Base-by-base conservation (phyloP, 192 early-diverging fungal genomes). In the Linnemannia hyalina region DNA sequence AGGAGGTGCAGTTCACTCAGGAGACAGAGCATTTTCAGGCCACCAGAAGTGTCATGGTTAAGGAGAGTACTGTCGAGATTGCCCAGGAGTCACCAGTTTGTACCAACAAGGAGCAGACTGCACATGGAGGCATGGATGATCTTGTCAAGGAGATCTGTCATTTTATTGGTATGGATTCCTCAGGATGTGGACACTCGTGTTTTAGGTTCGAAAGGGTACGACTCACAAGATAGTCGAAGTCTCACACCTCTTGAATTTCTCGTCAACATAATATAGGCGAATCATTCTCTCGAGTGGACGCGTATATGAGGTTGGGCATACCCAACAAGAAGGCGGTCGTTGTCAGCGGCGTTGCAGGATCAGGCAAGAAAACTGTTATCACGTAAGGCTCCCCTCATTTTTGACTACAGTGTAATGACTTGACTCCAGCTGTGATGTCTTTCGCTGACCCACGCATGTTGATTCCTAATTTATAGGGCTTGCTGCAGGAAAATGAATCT, bases 311-410 rank as follows among this genome's bases (percentile, higher is more conserved):
- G 7, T 74, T 92, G 8, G 68, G 74, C 41, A 91, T 92, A 57
- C 80, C 88, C 15, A 82, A 88, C 80, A 87, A 79, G 22, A 89
- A 88, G 55, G 88, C 92, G 3, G 60, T 88, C 3, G 55, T 92
- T 29, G 70, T 92, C 44, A 82, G 76, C 26, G 91, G 92, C 18
- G 84, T 90, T 11, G 42, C 77, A 60, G 92, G 92, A 23, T 84
- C 85, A 32, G 92, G 90, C 18, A 92, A 92, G 68, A 89, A 89
- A 36, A 41, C 70, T 0, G 1, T 91, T 44, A 74, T 92, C 32
- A 71, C 75, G 91, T 91, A 88, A 73, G 87, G 29, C 15, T 73
- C 3, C 26, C 54, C 23, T 10, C 29, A 15, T 0, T 18, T 35
- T 15, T 32, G 29, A 32, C 29, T 13, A 65, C 49, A 46, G 4